Evolutionary conservation across 2,329 filamentous ascomycete species (phyloP).

Genomic region (Phaeosphaeria sp.): DNA sequence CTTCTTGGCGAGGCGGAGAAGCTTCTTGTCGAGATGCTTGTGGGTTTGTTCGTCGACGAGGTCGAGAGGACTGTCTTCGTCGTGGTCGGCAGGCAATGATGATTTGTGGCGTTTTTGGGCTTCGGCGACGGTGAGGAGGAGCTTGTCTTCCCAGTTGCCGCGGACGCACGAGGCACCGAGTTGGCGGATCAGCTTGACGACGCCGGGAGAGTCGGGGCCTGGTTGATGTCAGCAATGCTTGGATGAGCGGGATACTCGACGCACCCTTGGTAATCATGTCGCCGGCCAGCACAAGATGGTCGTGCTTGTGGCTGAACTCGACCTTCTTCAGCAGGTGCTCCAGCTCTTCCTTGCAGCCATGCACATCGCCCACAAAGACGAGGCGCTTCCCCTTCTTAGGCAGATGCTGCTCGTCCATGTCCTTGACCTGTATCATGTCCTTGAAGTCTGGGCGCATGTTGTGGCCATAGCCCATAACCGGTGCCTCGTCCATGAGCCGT

Average conservation of each 20-base stretch:
- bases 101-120: conserved; percentile 21
- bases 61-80: conserved; percentile 35
- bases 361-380: conserved; percentile 88
- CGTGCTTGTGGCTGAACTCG: conserved; percentile 65
- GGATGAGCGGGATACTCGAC: background rate
- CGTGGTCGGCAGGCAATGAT: conserved; percentile 24
- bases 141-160: conserved; percentile 89
- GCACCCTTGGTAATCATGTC: conserved; percentile 71
- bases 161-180: conserved; percentile 81
- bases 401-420: conserved; percentile 56
- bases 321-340: conserved; percentile 69
- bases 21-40: conserved; percentile 45
- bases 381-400: conserved; percentile 64
- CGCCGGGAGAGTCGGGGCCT: conserved; percentile 77
- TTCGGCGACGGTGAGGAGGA: conserved; percentile 70
- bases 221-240: background rate
- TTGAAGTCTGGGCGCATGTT: conserved; percentile 58
- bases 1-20: conserved; percentile 63
- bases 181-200: conserved; percentile 76
- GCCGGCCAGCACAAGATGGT: conserved; percentile 49
- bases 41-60: conserved; percentile 38
- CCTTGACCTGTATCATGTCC: conserved; percentile 58
- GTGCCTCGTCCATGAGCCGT: conserved; percentile 40
- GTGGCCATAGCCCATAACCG: conserved; percentile 50
- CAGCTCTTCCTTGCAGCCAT: conserved; percentile 77